A percentile compares a stretch with the other conserved stretches of the same genome.
These are phyloP conservation scores for Backusella australiensis DNA, from an alignment of 192 early-diverging fungal species.

Conservation along the genomic window DNA sequence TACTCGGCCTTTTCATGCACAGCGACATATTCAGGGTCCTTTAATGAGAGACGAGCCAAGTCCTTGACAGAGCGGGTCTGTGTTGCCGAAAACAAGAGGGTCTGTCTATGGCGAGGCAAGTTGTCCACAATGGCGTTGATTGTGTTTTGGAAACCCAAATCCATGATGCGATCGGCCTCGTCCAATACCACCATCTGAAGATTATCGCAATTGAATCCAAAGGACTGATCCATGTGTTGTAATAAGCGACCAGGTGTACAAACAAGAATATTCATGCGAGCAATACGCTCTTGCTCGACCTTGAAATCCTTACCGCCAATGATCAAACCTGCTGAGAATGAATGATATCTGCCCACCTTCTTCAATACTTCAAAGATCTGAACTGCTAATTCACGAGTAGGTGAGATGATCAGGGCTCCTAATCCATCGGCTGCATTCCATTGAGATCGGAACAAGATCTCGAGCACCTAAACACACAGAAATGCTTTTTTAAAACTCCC, in stretches of 20 bases:
- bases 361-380: slow-evolving; percentile 92
- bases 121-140: slow-evolving; percentile 83
- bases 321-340: slow-evolving; percentile 90
- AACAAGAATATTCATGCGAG: slow-evolving; percentile 80
- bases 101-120: slow-evolving; percentile 84
- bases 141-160: slow-evolving; percentile 82
- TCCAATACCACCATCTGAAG: slow-evolving; percentile 77
- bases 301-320: slow-evolving; percentile 93
- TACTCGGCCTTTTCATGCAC: slow-evolving; percentile 83
- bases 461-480: slow-evolving; percentile 60
- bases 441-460: slow-evolving; percentile 74
- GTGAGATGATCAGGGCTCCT: slow-evolving; percentile 80
- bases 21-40: slow-evolving; percentile 91
- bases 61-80: slow-evolving; percentile 97
- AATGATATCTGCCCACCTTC: slow-evolving; percentile 69
- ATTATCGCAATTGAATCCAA: slow-evolving; percentile 84
- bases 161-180: slow-evolving; percentile 84
- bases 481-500: background rate
- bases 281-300: slow-evolving; percentile 70
- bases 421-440: slow-evolving; percentile 85
- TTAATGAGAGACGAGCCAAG: slow-evolving; percentile 84
- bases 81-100: slow-evolving; percentile 95
- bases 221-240: slow-evolving; percentile 92
- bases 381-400: slow-evolving; percentile 82
- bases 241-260: slow-evolving; percentile 80